A percentile compares a stretch with the other conserved stretches of the same genome.
Evolutionary conservation across 768 basidiomycete genomes (phyloP).

Genomic region (Lactarius hatsudake): DNA sequence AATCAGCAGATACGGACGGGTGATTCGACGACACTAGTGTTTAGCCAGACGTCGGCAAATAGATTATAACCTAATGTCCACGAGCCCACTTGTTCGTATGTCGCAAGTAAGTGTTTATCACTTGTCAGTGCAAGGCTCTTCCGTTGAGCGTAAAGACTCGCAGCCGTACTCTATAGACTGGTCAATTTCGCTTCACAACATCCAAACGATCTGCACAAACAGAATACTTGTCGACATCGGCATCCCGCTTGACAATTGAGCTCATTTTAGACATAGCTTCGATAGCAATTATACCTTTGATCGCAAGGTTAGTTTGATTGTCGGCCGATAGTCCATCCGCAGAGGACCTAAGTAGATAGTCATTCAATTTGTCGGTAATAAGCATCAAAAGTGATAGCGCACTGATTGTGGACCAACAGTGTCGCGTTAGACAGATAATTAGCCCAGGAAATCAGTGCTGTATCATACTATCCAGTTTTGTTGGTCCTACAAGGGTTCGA

Average conservation of each 20-base stretch:
- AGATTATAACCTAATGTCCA: constrained; percentile 66
- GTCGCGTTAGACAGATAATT: constrained; percentile 37
- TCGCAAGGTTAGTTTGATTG: constrained; percentile 70
- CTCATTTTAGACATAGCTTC: constrained; percentile 60
- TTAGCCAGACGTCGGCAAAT: constrained; percentile 56
- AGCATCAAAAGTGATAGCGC: constrained; percentile 47
- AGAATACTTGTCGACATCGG: constrained; percentile 29
- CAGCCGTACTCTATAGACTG: not conserved
- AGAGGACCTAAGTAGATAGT: constrained; percentile 10
- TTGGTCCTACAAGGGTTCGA: not conserved
- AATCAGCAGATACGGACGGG: constrained; percentile 15
- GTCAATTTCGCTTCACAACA: not conserved
- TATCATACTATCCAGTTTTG: constrained; percentile 25
- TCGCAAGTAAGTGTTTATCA: constrained; percentile 10
- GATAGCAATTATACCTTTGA: constrained; percentile 70
- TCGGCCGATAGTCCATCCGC: constrained; percentile 28
- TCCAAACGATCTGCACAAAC: constrained; percentile 25
- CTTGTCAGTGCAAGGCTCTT: constrained; percentile 12
- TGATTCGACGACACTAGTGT: constrained; percentile 46
- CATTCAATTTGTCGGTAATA: not conserved
- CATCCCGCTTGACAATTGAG: constrained; percentile 27
- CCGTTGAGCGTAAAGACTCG: constrained; percentile 14
- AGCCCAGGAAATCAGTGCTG: constrained; percentile 34
- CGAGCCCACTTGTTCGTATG: constrained; percentile 30
- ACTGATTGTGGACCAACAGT: constrained; percentile 52